These are phyloP conservation scores for Sporobolomyces pararoseus DNA, from an alignment of 768 basidiomycete species.

Conservation along the genomic window DNA sequence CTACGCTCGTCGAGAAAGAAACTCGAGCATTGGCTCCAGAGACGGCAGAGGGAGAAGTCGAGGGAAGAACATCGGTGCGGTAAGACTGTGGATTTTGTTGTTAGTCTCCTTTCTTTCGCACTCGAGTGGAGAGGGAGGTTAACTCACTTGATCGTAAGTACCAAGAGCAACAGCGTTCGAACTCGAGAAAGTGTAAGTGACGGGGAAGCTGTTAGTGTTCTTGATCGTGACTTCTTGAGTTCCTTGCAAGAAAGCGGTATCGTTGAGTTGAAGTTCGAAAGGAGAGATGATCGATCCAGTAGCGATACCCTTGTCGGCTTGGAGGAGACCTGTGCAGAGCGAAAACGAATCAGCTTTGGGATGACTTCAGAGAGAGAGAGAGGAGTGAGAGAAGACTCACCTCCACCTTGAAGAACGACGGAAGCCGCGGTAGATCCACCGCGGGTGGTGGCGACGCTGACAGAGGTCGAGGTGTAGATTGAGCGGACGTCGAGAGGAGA, in stretches of 20 bases:
- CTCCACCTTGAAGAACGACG: slow-evolving; percentile 21
- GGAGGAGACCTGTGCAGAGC: slow-evolving; percentile 49
- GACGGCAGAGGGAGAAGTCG: background rate
- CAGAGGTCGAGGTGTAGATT: slow-evolving; percentile 44
- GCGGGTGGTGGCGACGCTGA: background rate
- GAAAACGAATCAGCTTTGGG: background rate
- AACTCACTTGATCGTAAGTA: slow-evolving; percentile 17
- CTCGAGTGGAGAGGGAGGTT: background rate
- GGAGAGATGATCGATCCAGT: slow-evolving; percentile 57
- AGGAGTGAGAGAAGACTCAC: slow-evolving; percentile 3
- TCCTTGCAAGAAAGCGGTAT: slow-evolving; percentile 58
- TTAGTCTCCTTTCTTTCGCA: too few species aligned
- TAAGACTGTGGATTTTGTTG: slow-evolving; percentile 9
- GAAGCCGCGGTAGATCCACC: background rate
- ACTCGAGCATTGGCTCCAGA: background rate
- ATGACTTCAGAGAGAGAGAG: too few species aligned
- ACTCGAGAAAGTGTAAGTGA: slow-evolving; percentile 24
- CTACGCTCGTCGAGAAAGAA: background rate
- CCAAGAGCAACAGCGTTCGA: slow-evolving; percentile 2
- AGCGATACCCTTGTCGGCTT: slow-evolving; percentile 59
- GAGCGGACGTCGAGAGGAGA: slow-evolving; percentile 39
- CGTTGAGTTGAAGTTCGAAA: slow-evolving; percentile 62
- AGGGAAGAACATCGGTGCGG: slow-evolving; percentile 15
- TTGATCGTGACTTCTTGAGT: slow-evolving; percentile 55
- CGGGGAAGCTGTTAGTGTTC: slow-evolving; percentile 29